Percentiles rank a stretch among this genome's conserved stretches.
Evolutionary conservation across 495 filamentous ascomycete species (phyloP).

Genomic region (Xylaria castorea): DNA sequence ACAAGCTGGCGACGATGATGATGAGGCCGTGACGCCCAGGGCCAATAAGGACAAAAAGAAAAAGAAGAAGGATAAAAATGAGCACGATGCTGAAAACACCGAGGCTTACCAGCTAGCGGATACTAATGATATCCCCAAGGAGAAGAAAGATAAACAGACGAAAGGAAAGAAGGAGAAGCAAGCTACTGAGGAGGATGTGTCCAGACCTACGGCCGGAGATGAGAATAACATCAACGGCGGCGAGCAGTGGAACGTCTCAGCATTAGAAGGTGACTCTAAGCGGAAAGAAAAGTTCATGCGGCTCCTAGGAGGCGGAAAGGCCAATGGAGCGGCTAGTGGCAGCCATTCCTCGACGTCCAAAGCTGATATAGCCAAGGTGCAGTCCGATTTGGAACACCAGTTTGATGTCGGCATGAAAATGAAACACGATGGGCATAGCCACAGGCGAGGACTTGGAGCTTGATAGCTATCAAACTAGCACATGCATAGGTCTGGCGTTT

Average conservation of each 20-base stretch:
- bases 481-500: slow-evolving; percentile 32
- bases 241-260: slow-evolving; percentile 60
- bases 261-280: slow-evolving; percentile 54
- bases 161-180: slow-evolving; percentile 15
- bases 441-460: slow-evolving; percentile 62
- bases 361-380: slow-evolving; percentile 49
- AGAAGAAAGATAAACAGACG: slow-evolving; percentile 37
- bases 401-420: slow-evolving; percentile 63
- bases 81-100: slow-evolving; percentile 24
- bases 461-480: slow-evolving; percentile 37
- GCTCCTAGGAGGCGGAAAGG: slow-evolving; percentile 60
- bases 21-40: slow-evolving; percentile 30
- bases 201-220: slow-evolving; percentile 23
- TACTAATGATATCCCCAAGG: slow-evolving; percentile 40
- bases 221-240: slow-evolving; percentile 26
- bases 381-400: slow-evolving; percentile 65
- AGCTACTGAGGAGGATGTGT: slow-evolving; percentile 24
- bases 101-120: slow-evolving; percentile 31
- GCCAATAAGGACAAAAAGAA: slow-evolving; percentile 33
- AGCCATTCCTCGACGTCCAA: slow-evolving; percentile 26
- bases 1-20: slow-evolving; percentile 25
- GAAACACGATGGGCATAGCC: slow-evolving; percentile 60
- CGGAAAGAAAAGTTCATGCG: slow-evolving; percentile 64
- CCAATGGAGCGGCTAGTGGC: slow-evolving; percentile 30
- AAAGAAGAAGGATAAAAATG: slow-evolving; percentile 22